A percentile compares a stretch with the other conserved stretches of the same genome.
phyloP scores from a whole-genome alignment of 805 yeast genomes.

The Saccharomycopsis olivae region DNA sequence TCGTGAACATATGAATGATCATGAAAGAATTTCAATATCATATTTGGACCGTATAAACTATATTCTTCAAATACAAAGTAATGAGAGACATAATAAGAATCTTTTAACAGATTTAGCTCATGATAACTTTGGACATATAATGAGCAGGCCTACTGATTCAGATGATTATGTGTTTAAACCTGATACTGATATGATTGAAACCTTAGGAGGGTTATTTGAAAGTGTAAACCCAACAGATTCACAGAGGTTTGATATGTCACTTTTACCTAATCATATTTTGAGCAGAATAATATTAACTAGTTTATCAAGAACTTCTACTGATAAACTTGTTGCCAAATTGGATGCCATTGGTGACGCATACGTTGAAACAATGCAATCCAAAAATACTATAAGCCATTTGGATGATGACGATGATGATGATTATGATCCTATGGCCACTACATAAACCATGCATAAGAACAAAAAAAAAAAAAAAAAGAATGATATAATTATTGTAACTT shows the following conservation, averaged over 20 bases:
- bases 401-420: too few relatives aligned
- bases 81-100: conserved; percentile 12
- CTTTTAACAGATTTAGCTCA: conserved; percentile 9
- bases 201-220: background rate
- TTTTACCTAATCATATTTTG: background rate
- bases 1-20: conserved; percentile 1
- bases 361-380: background rate
- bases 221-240: background rate
- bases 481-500: background rate
- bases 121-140: conserved; percentile 3
- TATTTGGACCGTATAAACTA: conserved; percentile 13
- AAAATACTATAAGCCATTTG: too few relatives aligned
- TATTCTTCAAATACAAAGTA: conserved; percentile 8
- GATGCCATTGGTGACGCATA: conserved; percentile 4
- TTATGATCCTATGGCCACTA: too few relatives aligned
- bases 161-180: background rate
- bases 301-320: conserved; percentile 2
- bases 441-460: background rate
- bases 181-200: background rate
- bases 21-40: conserved; percentile 7
- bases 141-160: background rate
- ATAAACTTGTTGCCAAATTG: conserved; percentile 1
- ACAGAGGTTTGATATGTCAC: background rate
- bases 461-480: too few relatives aligned
- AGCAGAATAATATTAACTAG: conserved; percentile 3